Conservation (phyloP, 2,329 filamentous ascomycete genomes). For the Ascochyta lentis region DNA sequence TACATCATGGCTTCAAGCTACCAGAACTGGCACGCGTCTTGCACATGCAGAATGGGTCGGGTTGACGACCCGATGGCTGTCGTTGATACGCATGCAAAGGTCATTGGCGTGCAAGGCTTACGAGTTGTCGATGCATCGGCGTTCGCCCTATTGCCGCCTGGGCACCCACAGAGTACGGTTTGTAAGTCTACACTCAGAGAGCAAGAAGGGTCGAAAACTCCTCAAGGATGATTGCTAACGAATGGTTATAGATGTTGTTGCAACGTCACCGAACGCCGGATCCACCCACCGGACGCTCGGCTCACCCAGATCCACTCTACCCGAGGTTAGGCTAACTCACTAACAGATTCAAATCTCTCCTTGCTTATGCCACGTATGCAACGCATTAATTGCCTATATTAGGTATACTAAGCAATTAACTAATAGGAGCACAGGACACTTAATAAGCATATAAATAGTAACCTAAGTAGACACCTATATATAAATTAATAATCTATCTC, state of each 20-base stretch:
- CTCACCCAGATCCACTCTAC: too few species aligned
- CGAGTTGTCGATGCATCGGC: conserved; percentile 7
- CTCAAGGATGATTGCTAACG: background rate
- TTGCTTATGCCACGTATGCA: too few species aligned
- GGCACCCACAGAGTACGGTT: conserved; percentile 2
- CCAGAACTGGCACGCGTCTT: conserved; percentile 52
- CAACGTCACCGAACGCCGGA: too few species aligned
- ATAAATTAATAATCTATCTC: too few species aligned
- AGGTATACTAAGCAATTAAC: too few species aligned
- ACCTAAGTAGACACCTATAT: too few species aligned
- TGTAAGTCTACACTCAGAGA: background rate
- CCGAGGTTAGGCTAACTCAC: too few species aligned
- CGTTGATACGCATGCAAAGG: conserved; percentile 29
- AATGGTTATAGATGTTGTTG: background rate
- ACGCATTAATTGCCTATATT: too few species aligned
- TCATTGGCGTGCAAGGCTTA: conserved; percentile 7
- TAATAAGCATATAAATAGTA: too few species aligned
- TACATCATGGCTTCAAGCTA: background rate
- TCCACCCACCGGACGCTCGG: too few species aligned
- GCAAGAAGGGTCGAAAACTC: background rate
- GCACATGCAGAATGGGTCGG: conserved; percentile 62
- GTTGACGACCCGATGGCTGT: conserved; percentile 36
- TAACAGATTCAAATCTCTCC: too few species aligned
- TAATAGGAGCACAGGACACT: too few species aligned
- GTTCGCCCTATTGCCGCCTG: conserved; percentile 12